Conservation (phyloP, 2,329 filamentous ascomycete species). For the Dothistroma pini region DNA sequence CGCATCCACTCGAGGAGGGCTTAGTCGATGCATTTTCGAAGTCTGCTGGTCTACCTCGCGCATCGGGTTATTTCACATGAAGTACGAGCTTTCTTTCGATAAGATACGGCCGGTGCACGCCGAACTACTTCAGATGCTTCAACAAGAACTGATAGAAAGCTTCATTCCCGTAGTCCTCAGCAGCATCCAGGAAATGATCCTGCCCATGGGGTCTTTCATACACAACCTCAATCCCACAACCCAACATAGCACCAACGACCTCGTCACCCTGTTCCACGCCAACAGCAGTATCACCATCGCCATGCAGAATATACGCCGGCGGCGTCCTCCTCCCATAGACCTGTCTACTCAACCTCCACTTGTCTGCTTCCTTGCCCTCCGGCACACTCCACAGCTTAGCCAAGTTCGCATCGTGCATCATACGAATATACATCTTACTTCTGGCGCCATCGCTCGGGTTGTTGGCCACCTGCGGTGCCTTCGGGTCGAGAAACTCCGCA, state of each 20-base stretch:
- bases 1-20: too few species aligned
- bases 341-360: conserved; percentile 27
- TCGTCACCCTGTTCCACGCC: conserved; percentile 33
- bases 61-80: neutral
- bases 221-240: conserved; percentile 24
- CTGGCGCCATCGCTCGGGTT: conserved; percentile 17
- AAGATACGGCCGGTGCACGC: neutral
- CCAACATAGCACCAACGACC: conserved; percentile 30
- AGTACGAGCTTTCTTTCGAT: neutral
- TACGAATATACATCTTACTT: conserved; percentile 27
- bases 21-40: too few species aligned
- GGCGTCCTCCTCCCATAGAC: conserved; percentile 23
- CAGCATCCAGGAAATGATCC: conserved; percentile 30
- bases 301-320: conserved; percentile 32
- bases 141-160: conserved; percentile 29
- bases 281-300: conserved; percentile 28
- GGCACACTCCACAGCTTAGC: conserved; percentile 25
- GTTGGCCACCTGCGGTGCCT: conserved; percentile 24
- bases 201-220: conserved; percentile 29
- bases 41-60: too few species aligned
- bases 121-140: conserved; percentile 24
- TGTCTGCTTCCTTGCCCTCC: conserved; percentile 19
- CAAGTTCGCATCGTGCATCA: conserved; percentile 29
- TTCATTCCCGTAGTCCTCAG: conserved; percentile 25
- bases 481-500: conserved; percentile 23